These are phyloP conservation scores for Anthracocystis walkeri DNA, from an alignment of 1,284 basidiomycete species.

Conservation along the genomic window DNA sequence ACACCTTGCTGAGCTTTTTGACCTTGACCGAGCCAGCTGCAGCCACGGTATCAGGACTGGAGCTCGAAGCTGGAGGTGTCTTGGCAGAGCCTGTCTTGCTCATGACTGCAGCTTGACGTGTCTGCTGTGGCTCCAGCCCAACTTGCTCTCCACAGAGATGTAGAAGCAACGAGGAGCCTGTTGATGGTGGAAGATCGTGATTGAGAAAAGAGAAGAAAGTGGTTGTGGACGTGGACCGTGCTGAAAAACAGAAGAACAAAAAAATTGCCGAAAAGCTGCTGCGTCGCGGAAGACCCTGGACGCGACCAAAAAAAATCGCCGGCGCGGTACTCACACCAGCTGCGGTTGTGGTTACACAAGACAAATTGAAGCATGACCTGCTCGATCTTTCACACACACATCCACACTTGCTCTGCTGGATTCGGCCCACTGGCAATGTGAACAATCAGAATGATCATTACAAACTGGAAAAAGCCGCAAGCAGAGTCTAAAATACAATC, in stretches of 20 bases:
- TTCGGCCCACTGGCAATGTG: too few species aligned
- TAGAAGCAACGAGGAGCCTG: neutral
- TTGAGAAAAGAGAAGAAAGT: neutral
- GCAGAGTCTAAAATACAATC: neutral
- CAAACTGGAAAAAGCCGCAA: neutral
- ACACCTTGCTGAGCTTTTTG: slow-evolving; percentile 68
- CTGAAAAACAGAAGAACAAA: neutral
- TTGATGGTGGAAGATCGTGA: neutral
- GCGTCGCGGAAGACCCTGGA: neutral
- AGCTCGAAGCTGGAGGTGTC: slow-evolving; percentile 2
- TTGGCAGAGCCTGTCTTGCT: neutral
- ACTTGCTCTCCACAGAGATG: neutral
- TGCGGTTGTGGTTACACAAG: neutral
- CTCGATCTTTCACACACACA: neutral
- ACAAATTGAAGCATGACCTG: neutral
- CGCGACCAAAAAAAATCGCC: neutral
- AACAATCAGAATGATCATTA: too few species aligned
- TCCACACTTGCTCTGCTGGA: neutral
- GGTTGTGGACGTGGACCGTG: neutral
- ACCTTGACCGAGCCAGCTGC: neutral
- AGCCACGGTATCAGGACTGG: neutral
- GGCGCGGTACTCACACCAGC: slow-evolving; percentile 1
- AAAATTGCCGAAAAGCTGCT: neutral
- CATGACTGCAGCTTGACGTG: slow-evolving; percentile 2
- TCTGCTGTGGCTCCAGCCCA: too few species aligned